phyloP scores from a whole-genome alignment of 306 rosid species.

The Gastrolobium bilobum region DNA sequence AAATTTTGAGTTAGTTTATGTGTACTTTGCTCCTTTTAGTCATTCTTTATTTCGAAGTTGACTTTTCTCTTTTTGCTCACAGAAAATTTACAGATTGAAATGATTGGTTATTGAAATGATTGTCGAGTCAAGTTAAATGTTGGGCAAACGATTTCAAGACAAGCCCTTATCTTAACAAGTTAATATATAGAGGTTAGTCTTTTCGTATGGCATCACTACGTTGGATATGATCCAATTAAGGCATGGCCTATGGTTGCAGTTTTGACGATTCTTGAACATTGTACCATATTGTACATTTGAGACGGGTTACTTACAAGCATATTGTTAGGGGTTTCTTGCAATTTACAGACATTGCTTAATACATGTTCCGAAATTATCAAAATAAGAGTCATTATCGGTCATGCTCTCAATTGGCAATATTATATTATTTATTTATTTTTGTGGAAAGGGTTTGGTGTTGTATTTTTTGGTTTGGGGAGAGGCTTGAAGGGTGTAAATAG shows the following conservation, averaged over 20 bases:
- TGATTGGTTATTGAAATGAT: too few species aligned
- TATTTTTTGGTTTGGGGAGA: too few species aligned
- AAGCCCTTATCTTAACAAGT: neutral
- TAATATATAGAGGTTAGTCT: neutral
- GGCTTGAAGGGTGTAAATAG: too few species aligned
- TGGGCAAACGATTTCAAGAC: neutral
- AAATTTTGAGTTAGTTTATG: constrained; percentile 30
- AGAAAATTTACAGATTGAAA: constrained; percentile 10
- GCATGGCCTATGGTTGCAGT: neutral
- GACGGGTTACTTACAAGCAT: neutral
- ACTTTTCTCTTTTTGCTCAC: neutral
- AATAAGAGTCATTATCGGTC: neutral
- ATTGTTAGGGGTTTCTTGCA: neutral
- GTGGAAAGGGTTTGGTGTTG: too few species aligned
- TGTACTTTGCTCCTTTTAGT: neutral
- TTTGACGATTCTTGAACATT: neutral
- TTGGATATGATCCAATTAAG: neutral
- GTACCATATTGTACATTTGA: constrained; percentile 11
- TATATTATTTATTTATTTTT: neutral
- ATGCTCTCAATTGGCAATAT: neutral
- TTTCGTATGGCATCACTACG: neutral
- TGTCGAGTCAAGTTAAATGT: neutral
- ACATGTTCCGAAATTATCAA: neutral
- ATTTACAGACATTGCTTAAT: neutral
- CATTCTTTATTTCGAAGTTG: neutral